Evolutionary conservation across 2,329 filamentous ascomycete genomes (phyloP).

Genomic region (Fusarium anguioides): DNA sequence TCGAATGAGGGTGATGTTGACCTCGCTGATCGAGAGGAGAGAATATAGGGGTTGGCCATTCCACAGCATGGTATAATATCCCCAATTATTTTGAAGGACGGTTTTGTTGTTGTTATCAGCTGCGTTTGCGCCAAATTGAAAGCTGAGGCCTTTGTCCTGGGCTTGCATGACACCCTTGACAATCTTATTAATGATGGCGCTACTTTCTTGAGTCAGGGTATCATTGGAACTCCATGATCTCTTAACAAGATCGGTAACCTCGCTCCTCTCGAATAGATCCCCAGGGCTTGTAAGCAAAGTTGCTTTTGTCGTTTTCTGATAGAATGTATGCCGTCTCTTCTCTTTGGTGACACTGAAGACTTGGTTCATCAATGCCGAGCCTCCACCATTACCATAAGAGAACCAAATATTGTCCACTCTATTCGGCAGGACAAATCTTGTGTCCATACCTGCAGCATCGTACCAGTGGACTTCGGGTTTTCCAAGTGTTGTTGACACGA

Average conservation of each 20-base stretch:
- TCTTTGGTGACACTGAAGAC: slow-evolving; percentile 32
- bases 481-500: not conserved
- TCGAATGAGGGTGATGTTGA: slow-evolving; percentile 33
- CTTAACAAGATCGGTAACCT: slow-evolving; percentile 14
- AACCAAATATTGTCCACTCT: slow-evolving; percentile 33
- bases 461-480: slow-evolving; percentile 31
- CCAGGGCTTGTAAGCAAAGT: slow-evolving; percentile 23
- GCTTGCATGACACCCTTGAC: slow-evolving; percentile 19
- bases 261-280: not conserved
- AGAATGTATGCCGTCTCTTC: slow-evolving; percentile 17
- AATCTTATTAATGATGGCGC: slow-evolving; percentile 4
- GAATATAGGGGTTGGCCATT: not conserved
- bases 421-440: slow-evolving; percentile 24
- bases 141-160: slow-evolving; percentile 8
- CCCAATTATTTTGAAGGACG: slow-evolving; percentile 18
- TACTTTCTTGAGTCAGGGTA: not conserved
- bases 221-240: slow-evolving; percentile 21
- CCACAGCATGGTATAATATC: not conserved
- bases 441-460: slow-evolving; percentile 5
- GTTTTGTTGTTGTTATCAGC: slow-evolving; percentile 1
- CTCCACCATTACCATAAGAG: slow-evolving; percentile 21
- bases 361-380: slow-evolving; percentile 27
- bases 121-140: slow-evolving; percentile 12
- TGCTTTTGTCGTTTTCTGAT: not conserved
- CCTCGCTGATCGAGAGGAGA: slow-evolving; percentile 8